Conservation (phyloP, 331 rosid genomes). For the Cydonia oblonga region DNA sequence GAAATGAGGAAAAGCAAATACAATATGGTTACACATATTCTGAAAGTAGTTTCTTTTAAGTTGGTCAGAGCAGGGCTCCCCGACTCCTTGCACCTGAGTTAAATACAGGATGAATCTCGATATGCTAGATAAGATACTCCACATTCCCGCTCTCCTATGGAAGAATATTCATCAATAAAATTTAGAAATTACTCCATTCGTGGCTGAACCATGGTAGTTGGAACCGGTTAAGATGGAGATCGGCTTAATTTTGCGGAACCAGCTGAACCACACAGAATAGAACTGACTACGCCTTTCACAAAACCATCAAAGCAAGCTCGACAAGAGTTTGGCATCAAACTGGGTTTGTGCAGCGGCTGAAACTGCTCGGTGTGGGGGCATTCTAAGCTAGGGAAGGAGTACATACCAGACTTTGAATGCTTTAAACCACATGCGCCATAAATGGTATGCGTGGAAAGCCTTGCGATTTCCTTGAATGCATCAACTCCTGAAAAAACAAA, state of each 20-base stretch:
- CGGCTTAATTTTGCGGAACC: constrained; percentile 13
- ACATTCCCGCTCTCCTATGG: background rate
- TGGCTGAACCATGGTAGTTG: background rate
- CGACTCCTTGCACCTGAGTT: background rate
- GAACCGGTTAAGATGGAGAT: background rate
- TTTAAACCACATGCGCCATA: constrained; percentile 51
- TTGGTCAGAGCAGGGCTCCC: background rate
- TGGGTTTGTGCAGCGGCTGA: constrained; percentile 23
- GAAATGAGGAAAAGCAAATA: background rate
- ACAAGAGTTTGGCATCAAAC: constrained; percentile 46
- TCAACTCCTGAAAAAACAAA: constrained; percentile 28
- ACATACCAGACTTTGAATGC: constrained; percentile 15
- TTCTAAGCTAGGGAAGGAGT: constrained; percentile 17
- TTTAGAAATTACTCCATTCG: background rate
- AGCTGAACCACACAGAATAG: constrained; percentile 27
- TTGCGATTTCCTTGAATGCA: constrained; percentile 48
- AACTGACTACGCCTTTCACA: constrained; percentile 39
- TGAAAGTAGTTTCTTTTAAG: background rate
- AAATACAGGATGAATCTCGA: background rate
- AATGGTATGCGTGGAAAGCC: constrained; percentile 60
- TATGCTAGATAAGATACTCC: background rate
- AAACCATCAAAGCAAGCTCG: constrained; percentile 41
- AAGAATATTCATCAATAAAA: background rate
- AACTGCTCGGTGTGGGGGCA: constrained; percentile 35
- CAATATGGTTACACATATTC: background rate